Evolutionary conservation across 2,329 filamentous ascomycete genomes (phyloP).

Genomic region (Fusarium equiseti): DNA sequence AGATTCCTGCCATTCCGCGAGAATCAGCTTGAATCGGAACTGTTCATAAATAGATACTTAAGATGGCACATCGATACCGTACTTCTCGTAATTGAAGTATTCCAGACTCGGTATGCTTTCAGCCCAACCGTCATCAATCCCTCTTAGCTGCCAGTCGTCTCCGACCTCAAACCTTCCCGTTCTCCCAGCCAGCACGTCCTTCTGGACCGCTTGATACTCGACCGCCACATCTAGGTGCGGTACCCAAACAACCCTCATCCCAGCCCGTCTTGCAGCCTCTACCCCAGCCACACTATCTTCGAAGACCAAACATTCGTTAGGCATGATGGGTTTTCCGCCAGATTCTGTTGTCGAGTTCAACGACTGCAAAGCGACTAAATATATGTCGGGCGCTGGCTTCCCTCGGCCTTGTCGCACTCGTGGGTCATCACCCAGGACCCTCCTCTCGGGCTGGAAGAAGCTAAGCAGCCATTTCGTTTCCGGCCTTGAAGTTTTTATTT

Average conservation of each 20-base stretch:
- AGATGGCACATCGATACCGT: conserved; percentile 24
- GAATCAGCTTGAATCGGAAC: neutral
- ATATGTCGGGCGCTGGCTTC: conserved; percentile 81
- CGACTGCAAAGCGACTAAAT: conserved; percentile 73
- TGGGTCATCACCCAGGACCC: conserved; percentile 74
- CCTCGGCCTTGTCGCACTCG: conserved; percentile 72
- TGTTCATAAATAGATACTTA: neutral
- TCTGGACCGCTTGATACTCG: conserved; percentile 17
- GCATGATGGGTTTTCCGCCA: conserved; percentile 63
- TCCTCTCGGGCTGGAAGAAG: conserved; percentile 64
- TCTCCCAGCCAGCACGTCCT: conserved; percentile 40
- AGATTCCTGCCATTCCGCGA: neutral
- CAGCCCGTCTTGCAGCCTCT: conserved; percentile 76
- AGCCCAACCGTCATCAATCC: conserved; percentile 53
- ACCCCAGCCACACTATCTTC: conserved; percentile 80
- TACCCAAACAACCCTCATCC: conserved; percentile 78
- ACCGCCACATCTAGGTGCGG: neutral
- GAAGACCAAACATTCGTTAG: conserved; percentile 78
- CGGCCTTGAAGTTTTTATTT: conserved; percentile 66
- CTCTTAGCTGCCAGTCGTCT: conserved; percentile 47
- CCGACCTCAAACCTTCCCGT: conserved; percentile 35
- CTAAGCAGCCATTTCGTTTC: conserved; percentile 39
- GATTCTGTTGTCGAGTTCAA: conserved; percentile 69
- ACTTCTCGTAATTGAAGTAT: conserved; percentile 53
- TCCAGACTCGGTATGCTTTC: conserved; percentile 51